Evolutionary conservation across 495 filamentous ascomycete species (phyloP).

Genomic region (Hypoxylon fragiforme): DNA sequence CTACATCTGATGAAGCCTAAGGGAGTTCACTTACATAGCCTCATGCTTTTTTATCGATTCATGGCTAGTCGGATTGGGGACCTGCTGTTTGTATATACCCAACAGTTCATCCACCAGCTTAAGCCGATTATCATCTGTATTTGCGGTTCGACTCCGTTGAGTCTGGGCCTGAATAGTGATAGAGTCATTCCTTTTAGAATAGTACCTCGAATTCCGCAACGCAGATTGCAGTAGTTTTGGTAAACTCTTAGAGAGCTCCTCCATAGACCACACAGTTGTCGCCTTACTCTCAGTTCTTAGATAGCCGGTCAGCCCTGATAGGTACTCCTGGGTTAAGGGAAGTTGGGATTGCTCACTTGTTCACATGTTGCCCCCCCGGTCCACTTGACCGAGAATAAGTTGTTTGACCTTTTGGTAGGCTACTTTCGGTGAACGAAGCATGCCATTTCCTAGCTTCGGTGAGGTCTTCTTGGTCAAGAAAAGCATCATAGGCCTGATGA

Average conservation of each 20-base stretch:
- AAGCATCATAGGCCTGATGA: constrained; percentile 44
- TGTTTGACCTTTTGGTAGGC: constrained; percentile 69
- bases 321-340: neutral
- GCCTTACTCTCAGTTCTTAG: constrained; percentile 90
- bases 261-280: constrained; percentile 65
- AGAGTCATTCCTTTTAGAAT: constrained; percentile 62
- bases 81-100: constrained; percentile 60
- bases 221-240: constrained; percentile 68
- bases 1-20: constrained; percentile 5
- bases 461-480: constrained; percentile 60
- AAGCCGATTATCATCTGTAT: constrained; percentile 47
- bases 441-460: constrained; percentile 77
- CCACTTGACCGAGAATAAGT: constrained; percentile 86
- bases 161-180: constrained; percentile 50
- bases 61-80: constrained; percentile 43
- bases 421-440: constrained; percentile 59
- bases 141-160: constrained; percentile 50
- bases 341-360: constrained; percentile 66
- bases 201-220: constrained; percentile 70
- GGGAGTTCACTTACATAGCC: constrained; percentile 38
- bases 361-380: constrained; percentile 93
- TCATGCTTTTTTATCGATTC: constrained; percentile 48
- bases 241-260: constrained; percentile 61
- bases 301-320: constrained; percentile 16
- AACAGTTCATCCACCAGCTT: constrained; percentile 57